Conservation (phyloP, 2,329 filamentous ascomycete genomes). For the Didymella exigua region DNA sequence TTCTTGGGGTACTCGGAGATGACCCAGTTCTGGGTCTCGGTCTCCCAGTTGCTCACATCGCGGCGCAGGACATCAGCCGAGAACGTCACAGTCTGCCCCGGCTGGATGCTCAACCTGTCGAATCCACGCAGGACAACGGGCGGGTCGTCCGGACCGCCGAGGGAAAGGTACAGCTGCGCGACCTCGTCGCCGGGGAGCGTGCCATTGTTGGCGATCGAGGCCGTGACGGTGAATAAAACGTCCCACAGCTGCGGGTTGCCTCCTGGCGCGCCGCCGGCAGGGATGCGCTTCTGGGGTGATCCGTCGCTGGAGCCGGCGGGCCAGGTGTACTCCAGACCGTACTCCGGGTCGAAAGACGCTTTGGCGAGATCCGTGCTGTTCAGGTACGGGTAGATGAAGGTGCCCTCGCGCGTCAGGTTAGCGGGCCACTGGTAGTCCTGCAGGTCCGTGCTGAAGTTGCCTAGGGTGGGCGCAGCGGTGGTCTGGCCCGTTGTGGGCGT, state of each 20-base stretch:
- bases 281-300: slow-evolving; percentile 62
- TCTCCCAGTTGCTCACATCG: slow-evolving; percentile 88
- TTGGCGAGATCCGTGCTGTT: slow-evolving; percentile 65
- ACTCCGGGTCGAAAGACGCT: slow-evolving; percentile 64
- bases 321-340: slow-evolving; percentile 64
- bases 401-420: slow-evolving; percentile 57
- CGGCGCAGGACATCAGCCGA: slow-evolving; percentile 72
- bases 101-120: slow-evolving; percentile 73
- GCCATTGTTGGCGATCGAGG: slow-evolving; percentile 75
- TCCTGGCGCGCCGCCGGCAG: slow-evolving; percentile 68
- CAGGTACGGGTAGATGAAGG: slow-evolving; percentile 75
- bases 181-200: slow-evolving; percentile 69
- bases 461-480: slow-evolving; percentile 66
- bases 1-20: slow-evolving; percentile 63
- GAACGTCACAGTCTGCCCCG: slow-evolving; percentile 72
- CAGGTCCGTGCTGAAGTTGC: slow-evolving; percentile 66
- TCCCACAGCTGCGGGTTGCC: slow-evolving; percentile 71
- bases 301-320: slow-evolving; percentile 64
- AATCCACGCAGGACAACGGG: slow-evolving; percentile 75
- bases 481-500: slow-evolving; percentile 67
- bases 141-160: slow-evolving; percentile 77
- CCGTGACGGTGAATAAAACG: slow-evolving; percentile 69
- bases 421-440: slow-evolving; percentile 72
- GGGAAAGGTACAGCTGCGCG: slow-evolving; percentile 75
- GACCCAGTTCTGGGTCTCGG: slow-evolving; percentile 81